phyloP scores from a whole-genome alignment of 805 yeast species.

The Yueomyces sp. region DNA sequence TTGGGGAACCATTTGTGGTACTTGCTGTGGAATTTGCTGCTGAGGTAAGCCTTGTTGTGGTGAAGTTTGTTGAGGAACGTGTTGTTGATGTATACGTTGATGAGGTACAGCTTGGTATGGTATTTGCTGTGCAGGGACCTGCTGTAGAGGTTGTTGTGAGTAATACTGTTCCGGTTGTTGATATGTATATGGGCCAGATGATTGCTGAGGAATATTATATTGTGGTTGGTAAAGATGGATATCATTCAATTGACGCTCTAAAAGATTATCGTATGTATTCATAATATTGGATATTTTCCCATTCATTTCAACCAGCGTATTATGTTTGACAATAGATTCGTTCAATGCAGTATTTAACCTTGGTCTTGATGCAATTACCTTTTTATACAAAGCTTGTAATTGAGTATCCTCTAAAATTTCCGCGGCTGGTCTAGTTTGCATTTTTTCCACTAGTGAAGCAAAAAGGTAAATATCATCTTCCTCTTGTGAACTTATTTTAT shows the following conservation, averaged over 20 bases:
- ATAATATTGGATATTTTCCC: conserved; percentile 65
- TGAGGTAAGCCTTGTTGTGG: conserved; percentile 1
- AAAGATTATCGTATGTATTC: conserved; percentile 59
- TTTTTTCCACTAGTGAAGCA: conserved; percentile 47
- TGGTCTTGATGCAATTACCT: conserved; percentile 51
- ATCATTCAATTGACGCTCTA: conserved; percentile 41
- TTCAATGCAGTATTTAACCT: conserved; percentile 50
- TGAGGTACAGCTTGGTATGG: background rate
- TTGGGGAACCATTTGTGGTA: background rate
- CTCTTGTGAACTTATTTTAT: conserved; percentile 38
- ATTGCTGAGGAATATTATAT: conserved; percentile 14
- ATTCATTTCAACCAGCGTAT: conserved; percentile 56
- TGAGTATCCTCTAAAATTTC: conserved; percentile 25
- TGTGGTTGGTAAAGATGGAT: conserved; percentile 25
- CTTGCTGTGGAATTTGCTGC: background rate
- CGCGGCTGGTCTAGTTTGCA: conserved; percentile 33
- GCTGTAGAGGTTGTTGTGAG: conserved; percentile 2
- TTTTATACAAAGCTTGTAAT: conserved; percentile 33
- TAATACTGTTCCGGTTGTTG: conserved; percentile 3
- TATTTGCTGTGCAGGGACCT: background rate
- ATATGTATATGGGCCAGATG: conserved; percentile 16
- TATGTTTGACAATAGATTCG: conserved; percentile 48
- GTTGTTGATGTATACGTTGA: background rate
- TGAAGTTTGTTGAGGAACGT: conserved; percentile 1
- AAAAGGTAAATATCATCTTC: conserved; percentile 59